Percentiles rank a stretch among this genome's conserved stretches.
Conservation (phyloP, 2,329 filamentous ascomycete species). For the Sporothrix brunneoviolacea region DNA sequence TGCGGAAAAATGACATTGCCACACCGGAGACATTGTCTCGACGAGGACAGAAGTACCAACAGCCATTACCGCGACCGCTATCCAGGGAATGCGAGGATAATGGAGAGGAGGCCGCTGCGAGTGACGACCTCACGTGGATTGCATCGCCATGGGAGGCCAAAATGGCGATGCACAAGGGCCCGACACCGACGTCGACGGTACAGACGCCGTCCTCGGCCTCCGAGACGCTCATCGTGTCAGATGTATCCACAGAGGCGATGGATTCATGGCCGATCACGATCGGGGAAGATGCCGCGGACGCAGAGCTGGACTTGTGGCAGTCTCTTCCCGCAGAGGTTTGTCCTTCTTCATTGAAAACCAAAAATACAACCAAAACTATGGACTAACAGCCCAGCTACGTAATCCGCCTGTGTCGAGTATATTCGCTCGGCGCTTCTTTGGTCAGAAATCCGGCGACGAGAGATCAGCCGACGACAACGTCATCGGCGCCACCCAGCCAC, state of each 20-base stretch:
- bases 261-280: too few species aligned
- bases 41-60: too few species aligned
- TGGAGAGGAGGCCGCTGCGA: background rate
- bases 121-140: constrained; percentile 23
- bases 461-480: background rate
- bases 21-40: too few species aligned
- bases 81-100: background rate
- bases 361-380: background rate
- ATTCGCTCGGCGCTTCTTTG: constrained; percentile 1
- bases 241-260: background rate
- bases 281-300: background rate
- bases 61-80: background rate
- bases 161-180: background rate
- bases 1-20: constrained; percentile 23
- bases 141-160: constrained; percentile 15
- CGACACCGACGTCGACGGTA: background rate
- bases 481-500: background rate
- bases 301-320: constrained; percentile 2
- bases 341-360: too few species aligned
- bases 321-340: constrained; percentile 4
- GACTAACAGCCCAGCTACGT: background rate
- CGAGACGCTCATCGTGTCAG: background rate
- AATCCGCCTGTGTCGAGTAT: constrained; percentile 8
- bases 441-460: background rate
- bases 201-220: background rate